Base-by-base conservation (phyloP, 2,329 filamentous ascomycete species). In the Herpotrichia juniperi region DNA sequence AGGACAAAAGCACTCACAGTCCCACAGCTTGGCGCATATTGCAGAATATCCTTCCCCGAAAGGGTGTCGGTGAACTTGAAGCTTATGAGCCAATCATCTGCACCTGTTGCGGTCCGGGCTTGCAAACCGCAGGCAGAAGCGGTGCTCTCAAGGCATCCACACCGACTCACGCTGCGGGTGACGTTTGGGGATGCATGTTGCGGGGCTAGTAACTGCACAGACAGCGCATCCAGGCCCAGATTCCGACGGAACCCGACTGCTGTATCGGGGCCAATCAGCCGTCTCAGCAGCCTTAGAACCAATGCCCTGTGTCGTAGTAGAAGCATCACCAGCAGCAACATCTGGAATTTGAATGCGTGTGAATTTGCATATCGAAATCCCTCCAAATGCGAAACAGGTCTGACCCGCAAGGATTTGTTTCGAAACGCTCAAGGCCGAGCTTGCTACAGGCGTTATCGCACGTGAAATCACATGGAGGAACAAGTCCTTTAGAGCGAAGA, bases 161-260 rank as follows among this genome's bases (percentile, higher is more conserved):
- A 72, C 69, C 69, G 69, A 70, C 69, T 68, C 52, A 51, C 50
- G 51, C 47, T 51, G 52, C 57, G 47, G 58, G 49, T 54, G 53
- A 53, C 57, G 52, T 46, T 60, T 34, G n/a, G 22, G 25, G 61
- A 43, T 49, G 50, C 51, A 54, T 14, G 56, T 59, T 56, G 54
- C 59, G 62, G 59, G 59, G 45, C 54, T 58, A 54, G 32, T 42
- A 49, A 51, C 61, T 68, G 66, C 62, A 64, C 55, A 52, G 66
- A 67, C 69, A 72, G 62, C 69, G 62, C 69, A 71, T 65, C 59
- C 56, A 64, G 54, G 31, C 37, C 59, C 51, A 66, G 53, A 58
- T 51, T 52, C 51, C 48, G 53, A 61, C 34, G 42, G 55, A 56
- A 48, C 55, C 51, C 49, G 48, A 50, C 43, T 62, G 56, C 59